These are phyloP conservation scores for Mucor racemosus DNA, from an alignment of 371 early-diverging fungal genomes.

Conservation along the genomic window DNA sequence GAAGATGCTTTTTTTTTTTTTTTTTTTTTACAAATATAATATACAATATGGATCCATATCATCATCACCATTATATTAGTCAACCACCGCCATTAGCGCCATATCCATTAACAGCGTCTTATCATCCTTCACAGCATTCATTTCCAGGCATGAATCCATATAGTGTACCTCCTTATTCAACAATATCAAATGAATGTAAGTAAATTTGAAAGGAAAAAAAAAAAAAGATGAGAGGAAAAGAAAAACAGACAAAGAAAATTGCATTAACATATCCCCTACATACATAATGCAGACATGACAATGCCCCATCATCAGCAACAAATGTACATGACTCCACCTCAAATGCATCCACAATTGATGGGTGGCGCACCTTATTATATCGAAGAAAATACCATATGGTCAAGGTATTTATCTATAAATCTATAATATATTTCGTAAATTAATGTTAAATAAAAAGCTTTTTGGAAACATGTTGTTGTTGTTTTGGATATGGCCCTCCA, in stretches of 20 bases:
- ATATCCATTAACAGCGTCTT: not conserved
- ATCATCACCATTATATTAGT: not conserved
- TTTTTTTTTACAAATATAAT: not conserved
- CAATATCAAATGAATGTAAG: constrained; percentile 9
- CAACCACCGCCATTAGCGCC: constrained; percentile 3
- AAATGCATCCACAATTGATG: not conserved
- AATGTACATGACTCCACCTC: constrained; percentile 5
- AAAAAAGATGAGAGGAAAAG: not conserved
- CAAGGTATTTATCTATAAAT: not conserved
- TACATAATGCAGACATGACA: not conserved
- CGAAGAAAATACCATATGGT: not conserved
- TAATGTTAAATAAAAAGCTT: not conserved
- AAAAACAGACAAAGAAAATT: not conserved
- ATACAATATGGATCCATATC: constrained; percentile 1
- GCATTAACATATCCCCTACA: not conserved
- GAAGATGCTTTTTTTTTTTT: not conserved
- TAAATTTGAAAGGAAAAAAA: not conserved
- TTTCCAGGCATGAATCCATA: constrained; percentile 6
- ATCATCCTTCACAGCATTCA: not conserved
- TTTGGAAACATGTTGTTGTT: constrained; percentile 18
- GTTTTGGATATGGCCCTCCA: constrained; percentile 15
- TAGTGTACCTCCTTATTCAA: constrained; percentile 1
- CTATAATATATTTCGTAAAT: not conserved
- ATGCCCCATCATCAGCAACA: constrained; percentile 1
- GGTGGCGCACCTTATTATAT: constrained; percentile 1